Base-by-base conservation (phyloP, 345 rosid species). In the Dimocarpus longan region DNA sequence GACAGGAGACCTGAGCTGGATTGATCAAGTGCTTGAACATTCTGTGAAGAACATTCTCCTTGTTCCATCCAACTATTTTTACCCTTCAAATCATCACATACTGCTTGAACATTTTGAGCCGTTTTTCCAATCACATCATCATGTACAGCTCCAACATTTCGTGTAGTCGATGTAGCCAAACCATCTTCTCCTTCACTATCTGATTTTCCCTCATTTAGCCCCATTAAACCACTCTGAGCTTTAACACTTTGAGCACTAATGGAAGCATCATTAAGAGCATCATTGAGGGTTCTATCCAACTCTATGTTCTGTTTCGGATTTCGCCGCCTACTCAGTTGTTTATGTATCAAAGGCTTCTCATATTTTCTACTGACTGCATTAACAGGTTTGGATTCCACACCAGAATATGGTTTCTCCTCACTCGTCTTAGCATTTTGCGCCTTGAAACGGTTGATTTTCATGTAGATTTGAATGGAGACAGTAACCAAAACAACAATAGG, bases 291-390 rank as follows among this genome's bases (percentile, higher is more conserved):
- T 10, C 78, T 77, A 40, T 83, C 89, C 83, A 82, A 81, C 63
- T 83, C 88, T 67, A 73, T 78, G 37, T 82, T 80, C 59, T 72
- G 81, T 74, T 87, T 80, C 26, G 85, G 81, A 71, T 88, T 89
- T 78, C 90, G 80, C 71, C 91, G 80, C 19, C 83, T 88, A 83
- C 90, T 82, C 82, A 86, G 85, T 52, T 88, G 89, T 15, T 82
- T 78, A 7, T 77, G 82, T 69, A 82, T 71, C 24, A 70, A 64
- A 66, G 87, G 81, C 72, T 78, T 80, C 32, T 32, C 70, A 24
- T 64, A 76, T 1, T 44, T 66, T 76, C 76, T 76, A 64, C 32
- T 75, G 18, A 70, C 42, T n/a, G 21, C 26, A 70, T 10, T 12
- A n/a, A 21, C 19, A 65, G 18, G 73, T 32, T 78, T 76, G 39